Conservation (phyloP, 768 basidiomycete species). For the Mycena vitilis region DNA sequence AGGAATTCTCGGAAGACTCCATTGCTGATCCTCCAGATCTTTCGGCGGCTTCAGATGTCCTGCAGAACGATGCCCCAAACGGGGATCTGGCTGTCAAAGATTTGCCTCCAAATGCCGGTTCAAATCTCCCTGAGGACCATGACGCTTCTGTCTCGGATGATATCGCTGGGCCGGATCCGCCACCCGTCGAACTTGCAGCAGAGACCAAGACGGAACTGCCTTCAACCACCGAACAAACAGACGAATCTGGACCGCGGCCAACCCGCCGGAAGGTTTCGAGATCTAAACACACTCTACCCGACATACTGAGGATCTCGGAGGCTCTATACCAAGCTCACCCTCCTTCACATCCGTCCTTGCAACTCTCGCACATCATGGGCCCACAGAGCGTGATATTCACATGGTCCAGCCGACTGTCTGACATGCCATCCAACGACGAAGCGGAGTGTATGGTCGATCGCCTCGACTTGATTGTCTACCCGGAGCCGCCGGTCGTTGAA, state of each 20-base stretch:
- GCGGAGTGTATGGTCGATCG: constrained; percentile 71
- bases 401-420: constrained; percentile 65
- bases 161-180: background rate
- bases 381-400: constrained; percentile 82
- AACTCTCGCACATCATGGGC: constrained; percentile 74
- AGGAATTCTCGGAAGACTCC: constrained; percentile 5
- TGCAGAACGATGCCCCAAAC: background rate
- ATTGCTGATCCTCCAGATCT: background rate
- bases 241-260: background rate
- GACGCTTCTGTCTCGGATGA: constrained; percentile 5
- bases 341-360: constrained; percentile 66
- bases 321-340: constrained; percentile 68
- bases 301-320: constrained; percentile 69
- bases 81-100: background rate
- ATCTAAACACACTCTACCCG: constrained; percentile 52
- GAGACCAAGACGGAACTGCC: constrained; percentile 4
- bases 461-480: constrained; percentile 69
- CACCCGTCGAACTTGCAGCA: background rate
- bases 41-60: background rate
- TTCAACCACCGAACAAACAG: constrained; percentile 6
- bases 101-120: too few relatives aligned
- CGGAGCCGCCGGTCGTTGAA: constrained; percentile 51
- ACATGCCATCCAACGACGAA: constrained; percentile 62
- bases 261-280: constrained; percentile 29
- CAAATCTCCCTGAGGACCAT: background rate